These are phyloP conservation scores for Lathyrus oleraceus DNA, from an alignment of 306 rosid species.

Conservation along the genomic window DNA sequence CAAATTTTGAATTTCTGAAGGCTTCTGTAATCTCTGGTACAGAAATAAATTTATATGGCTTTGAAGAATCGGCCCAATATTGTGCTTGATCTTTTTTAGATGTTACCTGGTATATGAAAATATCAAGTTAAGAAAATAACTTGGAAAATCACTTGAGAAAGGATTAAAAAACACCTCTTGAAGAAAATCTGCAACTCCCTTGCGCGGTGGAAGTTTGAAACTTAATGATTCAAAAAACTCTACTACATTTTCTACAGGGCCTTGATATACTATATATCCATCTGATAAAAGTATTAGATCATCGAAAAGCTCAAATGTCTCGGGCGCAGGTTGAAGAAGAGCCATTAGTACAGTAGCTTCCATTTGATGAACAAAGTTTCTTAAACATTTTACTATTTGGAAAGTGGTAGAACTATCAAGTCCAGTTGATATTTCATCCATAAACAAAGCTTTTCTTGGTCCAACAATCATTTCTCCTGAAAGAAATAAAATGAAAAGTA, in stretches of 20 bases:
- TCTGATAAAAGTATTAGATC: constrained; percentile 76
- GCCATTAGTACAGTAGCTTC: constrained; percentile 79
- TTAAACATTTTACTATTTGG: constrained; percentile 74
- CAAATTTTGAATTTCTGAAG: constrained; percentile 60
- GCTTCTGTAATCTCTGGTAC: constrained; percentile 67
- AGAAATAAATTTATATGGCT: constrained; percentile 60
- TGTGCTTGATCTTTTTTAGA: constrained; percentile 91
- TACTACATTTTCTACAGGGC: constrained; percentile 66
- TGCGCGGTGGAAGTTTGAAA: constrained; percentile 71
- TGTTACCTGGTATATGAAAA: constrained; percentile 62
- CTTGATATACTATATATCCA: constrained; percentile 76
- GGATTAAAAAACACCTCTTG: constrained; percentile 68
- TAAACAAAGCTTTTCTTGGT: constrained; percentile 76
- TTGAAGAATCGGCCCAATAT: constrained; percentile 80
- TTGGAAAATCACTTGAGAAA: neutral
- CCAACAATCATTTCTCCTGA: constrained; percentile 91
- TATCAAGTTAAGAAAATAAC: constrained; percentile 10
- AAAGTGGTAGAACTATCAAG: constrained; percentile 89
- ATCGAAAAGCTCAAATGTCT: constrained; percentile 86
- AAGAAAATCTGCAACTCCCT: constrained; percentile 88
- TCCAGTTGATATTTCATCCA: constrained; percentile 97
- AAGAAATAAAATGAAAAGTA: constrained; percentile 10
- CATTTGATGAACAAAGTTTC: constrained; percentile 85
- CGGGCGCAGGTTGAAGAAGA: constrained; percentile 96
- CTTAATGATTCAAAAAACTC: constrained; percentile 78